Conservation (phyloP, 495 filamentous ascomycete species). For the Hamigera avellanea region DNA sequence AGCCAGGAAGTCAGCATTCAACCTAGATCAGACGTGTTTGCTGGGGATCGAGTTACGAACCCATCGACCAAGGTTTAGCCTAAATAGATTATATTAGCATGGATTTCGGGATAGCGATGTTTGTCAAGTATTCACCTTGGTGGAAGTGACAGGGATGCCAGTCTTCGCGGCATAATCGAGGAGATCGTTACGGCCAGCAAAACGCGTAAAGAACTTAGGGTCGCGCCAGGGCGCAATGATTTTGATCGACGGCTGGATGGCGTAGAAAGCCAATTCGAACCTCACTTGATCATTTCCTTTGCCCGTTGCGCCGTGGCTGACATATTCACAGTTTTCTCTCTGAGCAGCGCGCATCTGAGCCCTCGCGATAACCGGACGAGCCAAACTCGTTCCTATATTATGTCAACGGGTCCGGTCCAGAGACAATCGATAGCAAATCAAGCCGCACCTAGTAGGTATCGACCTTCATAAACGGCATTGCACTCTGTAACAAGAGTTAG, state of each 20-base stretch:
- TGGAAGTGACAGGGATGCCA: slow-evolving; percentile 76
- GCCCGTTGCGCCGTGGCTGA: slow-evolving; percentile 64
- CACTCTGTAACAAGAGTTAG: slow-evolving; percentile 24
- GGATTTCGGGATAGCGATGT: no score
- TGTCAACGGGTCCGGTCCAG: neutral
- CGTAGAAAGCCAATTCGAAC: slow-evolving; percentile 71
- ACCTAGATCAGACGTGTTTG: slow-evolving; percentile 7
- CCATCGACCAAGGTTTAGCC: neutral
- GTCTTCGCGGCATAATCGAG: slow-evolving; percentile 73
- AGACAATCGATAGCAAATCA: neutral
- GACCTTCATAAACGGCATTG: slow-evolving; percentile 80
- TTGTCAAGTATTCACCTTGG: slow-evolving; percentile 76
- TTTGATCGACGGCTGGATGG: slow-evolving; percentile 65
- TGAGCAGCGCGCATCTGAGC: slow-evolving; percentile 63
- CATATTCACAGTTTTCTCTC: slow-evolving; percentile 23
- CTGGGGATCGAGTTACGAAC: neutral
- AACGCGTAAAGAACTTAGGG: slow-evolving; percentile 71
- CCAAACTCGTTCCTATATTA: slow-evolving; percentile 60
- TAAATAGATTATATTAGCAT: neutral
- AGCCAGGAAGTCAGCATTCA: slow-evolving; percentile 25
- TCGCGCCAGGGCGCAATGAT: slow-evolving; percentile 85
- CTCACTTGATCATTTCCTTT: slow-evolving; percentile 85
- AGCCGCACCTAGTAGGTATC: slow-evolving; percentile 59
- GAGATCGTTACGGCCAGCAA: slow-evolving; percentile 75
- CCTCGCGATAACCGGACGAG: slow-evolving; percentile 81